Base-by-base conservation (phyloP, 148 eudicot species). In the Diospyros lotus region DNA sequence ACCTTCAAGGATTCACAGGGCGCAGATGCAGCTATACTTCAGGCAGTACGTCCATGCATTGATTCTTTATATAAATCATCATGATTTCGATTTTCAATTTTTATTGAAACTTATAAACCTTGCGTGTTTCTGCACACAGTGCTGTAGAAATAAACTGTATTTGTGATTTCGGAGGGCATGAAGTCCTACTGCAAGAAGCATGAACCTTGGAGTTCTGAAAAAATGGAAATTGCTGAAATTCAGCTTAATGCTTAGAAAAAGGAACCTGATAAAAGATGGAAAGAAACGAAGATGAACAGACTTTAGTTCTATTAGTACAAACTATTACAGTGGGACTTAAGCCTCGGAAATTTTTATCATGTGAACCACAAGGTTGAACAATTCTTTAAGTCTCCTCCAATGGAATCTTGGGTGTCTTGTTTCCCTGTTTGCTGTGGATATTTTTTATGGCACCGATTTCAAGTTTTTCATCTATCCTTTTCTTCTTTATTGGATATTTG, bases 1-100 rank as follows among this genome's bases (percentile, higher is more conserved):
- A 88, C 86, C 70, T 88, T 86, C 80, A 84, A 74, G 65, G 86
- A 86, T 5, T 65, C 82, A 2, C 89, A 82, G 79, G 89, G 89
- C 74, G 91, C 89, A 43, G 87, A 88, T 63, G 81, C 89, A 41
- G 85, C 91, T 62, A 52, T 81, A 17, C 84, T 84, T 77, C 60
- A 86, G 71, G 68, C 91, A 8, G 91, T 86, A 80, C 40, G 84
- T 56, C 39, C 5, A 2, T 42, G 3, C 58, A 17, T 10, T 13
- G 10, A 1, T 5, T 18, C 41, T 42, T 5, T 14, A 38, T 51
- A 41, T 1, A 2, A 10, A 50, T 51, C 72, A 50, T 44, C 0
- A 28, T 28, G n/a, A 18, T 52, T 50, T 50, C 4, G 1, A 5
- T 6, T 54, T 5, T 13, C 14, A 69, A 7, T 41, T 40, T 70